Base-by-base conservation (phyloP, 2,329 filamentous ascomycete genomes). In the Phialophora expanda region DNA sequence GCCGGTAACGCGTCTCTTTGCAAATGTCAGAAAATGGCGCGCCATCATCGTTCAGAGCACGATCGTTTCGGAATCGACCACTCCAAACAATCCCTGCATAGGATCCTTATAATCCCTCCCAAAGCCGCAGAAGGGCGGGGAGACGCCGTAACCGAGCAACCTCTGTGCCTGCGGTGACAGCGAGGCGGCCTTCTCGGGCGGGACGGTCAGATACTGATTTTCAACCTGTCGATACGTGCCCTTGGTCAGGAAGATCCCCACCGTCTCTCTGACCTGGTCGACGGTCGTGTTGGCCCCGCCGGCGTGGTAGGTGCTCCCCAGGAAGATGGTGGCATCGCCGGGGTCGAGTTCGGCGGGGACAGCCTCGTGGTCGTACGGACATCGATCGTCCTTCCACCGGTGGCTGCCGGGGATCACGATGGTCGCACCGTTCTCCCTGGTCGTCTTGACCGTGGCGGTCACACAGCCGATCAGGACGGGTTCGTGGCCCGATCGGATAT, bases 381-480 rank as follows among this genome's bases (percentile, higher is more conserved):
- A 60, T 2, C 58, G 64, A 8, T 63, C 57, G 2, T 44, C 51
- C 1, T 59, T 71, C 72, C 72, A 73, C 0, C 73, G 65, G 64
- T 76, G 75, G 41, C 65, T 69, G 1, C 73, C 68, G 0, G 73
- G 74, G 20, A 75, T 74, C 57, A 75, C 70, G 44, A 72, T 61
- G 14, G 75, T 76, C 2, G 73, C 74, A 1, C 75, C 74, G 53
- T 76, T 76, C 26, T 65, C 69, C 26, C 65, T 69, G 0, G 69
- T 72, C 0, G 78, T 80, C 70, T 75, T 79, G 3, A 76, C 78
- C 20, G 58, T 61, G 17, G 58, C 58, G 6, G 32, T 14, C 17
- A 77, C 74, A 48, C 76, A 78, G 14, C 76, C 77, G 9, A 79
- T 71, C 75, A 79, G 75, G 6, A 77, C 73, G 0, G 78, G 75